Base-by-base conservation (phyloP, 257 asterid genomes). In the Lycium barbarum region DNA sequence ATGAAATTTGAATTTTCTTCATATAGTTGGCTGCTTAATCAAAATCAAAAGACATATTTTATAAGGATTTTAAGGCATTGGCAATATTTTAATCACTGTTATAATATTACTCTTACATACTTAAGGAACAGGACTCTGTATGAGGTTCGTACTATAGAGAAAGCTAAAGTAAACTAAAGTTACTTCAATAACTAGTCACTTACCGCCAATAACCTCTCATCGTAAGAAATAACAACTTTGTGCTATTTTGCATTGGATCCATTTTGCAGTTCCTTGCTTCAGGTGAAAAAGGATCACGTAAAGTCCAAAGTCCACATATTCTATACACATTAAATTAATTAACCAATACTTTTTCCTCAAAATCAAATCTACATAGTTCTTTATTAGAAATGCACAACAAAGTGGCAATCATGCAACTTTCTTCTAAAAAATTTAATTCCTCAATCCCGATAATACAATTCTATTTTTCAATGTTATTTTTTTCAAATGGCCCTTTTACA, bases 201-300 rank as follows among this genome's bases (percentile, higher is more conserved):
- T 9, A 49, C 55, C 2, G 7, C 6, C 45, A 40, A 40, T 40
- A 40, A 40, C 45, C 45, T 40, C 6, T 40, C 6, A 40, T 40
- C 45, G 6, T 3, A 40, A 40, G 45, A 40, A 40, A 40, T 40
- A 40, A 40, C 45, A 40, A 40, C 45, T 40, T 40, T 40, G 7
- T 40, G 45, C 45, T 40, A 40, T 40, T 40, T 45, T 47, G 81
- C 58, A 73, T 49, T 47, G 80, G 80, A 73, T 73, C 80, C 80
- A 9, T 22, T 49, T 51, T 51, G 7, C n/a, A 12, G 81, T 74
- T 74, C 81, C 62, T 74, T 74, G 13, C 35, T 49, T 74, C 62
- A 74, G 81, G 62, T 74, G 40, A 47, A 22, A 49, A 13, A 22
- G n/a, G 40, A 74, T 74, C 53, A 70, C 78, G 45, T 6, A 15